Evolutionary conservation across 495 filamentous ascomycete genomes (phyloP).

Genomic region (Tuber indicum): DNA sequence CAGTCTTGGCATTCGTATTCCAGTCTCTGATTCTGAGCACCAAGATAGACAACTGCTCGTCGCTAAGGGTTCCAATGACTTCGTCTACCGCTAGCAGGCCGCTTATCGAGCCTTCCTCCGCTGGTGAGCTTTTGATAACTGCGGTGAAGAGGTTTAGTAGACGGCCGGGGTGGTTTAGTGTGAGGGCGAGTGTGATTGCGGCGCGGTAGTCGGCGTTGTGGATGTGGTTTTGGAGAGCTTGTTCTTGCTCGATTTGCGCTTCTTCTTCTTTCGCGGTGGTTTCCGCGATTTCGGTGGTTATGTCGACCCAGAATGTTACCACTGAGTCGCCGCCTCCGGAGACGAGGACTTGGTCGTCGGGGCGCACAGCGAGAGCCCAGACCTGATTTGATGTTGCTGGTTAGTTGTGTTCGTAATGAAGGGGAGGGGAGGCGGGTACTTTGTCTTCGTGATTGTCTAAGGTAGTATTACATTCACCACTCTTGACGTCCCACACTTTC

Average conservation of each 20-base stretch:
- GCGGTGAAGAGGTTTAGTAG: conserved; percentile 74
- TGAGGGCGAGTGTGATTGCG: conserved; percentile 83
- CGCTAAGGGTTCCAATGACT: conserved; percentile 67
- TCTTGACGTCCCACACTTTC: conserved; percentile 81
- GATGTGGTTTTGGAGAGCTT: conserved; percentile 85
- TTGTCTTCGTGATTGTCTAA: conserved; percentile 94
- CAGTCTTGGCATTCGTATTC: conserved; percentile 92
- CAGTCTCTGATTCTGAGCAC: conserved; percentile 79
- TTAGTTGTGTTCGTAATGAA: conserved; percentile 9
- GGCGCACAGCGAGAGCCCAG: conserved; percentile 46
- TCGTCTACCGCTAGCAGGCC: conserved; percentile 76
- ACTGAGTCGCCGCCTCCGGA: conserved; percentile 85
- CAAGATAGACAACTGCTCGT: conserved; percentile 74
- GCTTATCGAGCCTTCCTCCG: conserved; percentile 58
- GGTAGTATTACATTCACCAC: conserved; percentile 75
- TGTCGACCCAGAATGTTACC: conserved; percentile 87
- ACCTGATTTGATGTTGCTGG: conserved; percentile 40
- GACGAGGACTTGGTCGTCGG: conserved; percentile 53
- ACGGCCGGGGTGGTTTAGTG: conserved; percentile 84
- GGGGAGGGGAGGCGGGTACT: conserved; percentile 72
- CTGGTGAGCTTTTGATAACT: conserved; percentile 60
- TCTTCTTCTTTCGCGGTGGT: conserved; percentile 66
- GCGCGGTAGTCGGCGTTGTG: conserved; percentile 76
- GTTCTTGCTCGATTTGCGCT: conserved; percentile 81
- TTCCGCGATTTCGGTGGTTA: conserved; percentile 54